phyloP scores from a whole-genome alignment of 495 filamentous ascomycete species.

The Neurospora sp. region DNA sequence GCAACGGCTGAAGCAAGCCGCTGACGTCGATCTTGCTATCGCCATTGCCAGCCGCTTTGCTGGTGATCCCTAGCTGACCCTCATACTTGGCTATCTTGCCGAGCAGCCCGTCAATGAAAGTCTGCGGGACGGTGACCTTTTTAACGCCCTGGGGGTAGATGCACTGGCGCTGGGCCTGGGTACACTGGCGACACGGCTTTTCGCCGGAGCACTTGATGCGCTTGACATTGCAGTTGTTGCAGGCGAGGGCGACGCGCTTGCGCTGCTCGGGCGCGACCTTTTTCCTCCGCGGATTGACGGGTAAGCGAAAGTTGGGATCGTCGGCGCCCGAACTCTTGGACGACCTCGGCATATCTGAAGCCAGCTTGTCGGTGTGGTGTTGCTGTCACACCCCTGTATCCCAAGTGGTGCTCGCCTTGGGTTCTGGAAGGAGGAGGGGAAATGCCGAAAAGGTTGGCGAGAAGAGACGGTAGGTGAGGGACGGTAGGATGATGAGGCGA shows the following conservation, averaged over 20 bases:
- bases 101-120: slow-evolving; percentile 20
- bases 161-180: slow-evolving; percentile 18
- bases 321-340: slow-evolving; percentile 2
- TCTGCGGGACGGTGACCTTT: slow-evolving; percentile 20
- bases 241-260: slow-evolving; percentile 28
- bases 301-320: slow-evolving; percentile 14
- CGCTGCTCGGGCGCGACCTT: slow-evolving; percentile 25
- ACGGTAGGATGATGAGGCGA: background rate
- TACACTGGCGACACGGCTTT: slow-evolving; percentile 26
- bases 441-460: background rate
- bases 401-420: background rate
- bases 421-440: slow-evolving; percentile 1
- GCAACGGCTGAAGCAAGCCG: background rate
- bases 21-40: slow-evolving; percentile 4
- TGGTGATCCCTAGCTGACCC: slow-evolving; percentile 7
- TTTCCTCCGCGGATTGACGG: slow-evolving; percentile 28
- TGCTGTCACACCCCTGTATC: background rate
- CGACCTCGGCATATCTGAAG: slow-evolving; percentile 14
- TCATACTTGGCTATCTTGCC: slow-evolving; percentile 13
- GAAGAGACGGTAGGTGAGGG: background rate
- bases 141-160: slow-evolving; percentile 21
- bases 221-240: slow-evolving; percentile 35
- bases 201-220: slow-evolving; percentile 35
- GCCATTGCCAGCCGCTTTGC: slow-evolving; percentile 4
- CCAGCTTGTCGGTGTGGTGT: background rate